Conservation (phyloP, 805 yeast genomes). For the Metschnikowia aberdeeniae region DNA sequence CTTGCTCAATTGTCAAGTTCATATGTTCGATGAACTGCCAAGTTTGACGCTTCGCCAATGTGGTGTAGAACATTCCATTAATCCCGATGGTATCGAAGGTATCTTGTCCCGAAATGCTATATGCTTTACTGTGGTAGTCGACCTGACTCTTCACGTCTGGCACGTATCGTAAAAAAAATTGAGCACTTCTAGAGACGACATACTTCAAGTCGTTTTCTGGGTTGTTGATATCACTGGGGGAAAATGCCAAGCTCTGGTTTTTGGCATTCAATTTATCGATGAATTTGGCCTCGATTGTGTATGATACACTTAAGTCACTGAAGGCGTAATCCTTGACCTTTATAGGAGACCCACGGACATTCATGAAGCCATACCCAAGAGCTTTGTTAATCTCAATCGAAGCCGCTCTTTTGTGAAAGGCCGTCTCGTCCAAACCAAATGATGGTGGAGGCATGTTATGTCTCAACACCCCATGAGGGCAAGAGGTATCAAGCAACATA, state of each 20-base stretch:
- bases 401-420: conserved; percentile 33
- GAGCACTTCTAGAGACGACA: conserved; percentile 32
- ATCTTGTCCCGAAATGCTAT: conserved; percentile 22
- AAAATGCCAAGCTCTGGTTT: conserved; percentile 26
- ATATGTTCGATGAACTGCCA: conserved; percentile 30
- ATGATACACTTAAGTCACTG: conserved; percentile 45
- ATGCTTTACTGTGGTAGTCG: conserved; percentile 22
- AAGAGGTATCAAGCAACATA: conserved; percentile 48
- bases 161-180: conserved; percentile 36
- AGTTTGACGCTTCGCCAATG: conserved; percentile 24
- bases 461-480: conserved; percentile 40
- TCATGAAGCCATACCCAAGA: conserved; percentile 53
- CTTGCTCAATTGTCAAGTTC: conserved; percentile 31
- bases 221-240: conserved; percentile 36
- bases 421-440: conserved; percentile 36
- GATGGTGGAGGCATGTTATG: conserved; percentile 44
- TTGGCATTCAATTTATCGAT: conserved; percentile 42
- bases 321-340: conserved; percentile 44
- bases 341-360: conserved; percentile 50
- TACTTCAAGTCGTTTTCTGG: conserved; percentile 30
- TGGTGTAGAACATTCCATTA: conserved; percentile 30
- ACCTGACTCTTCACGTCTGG: conserved; percentile 34
- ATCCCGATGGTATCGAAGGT: conserved; percentile 31
- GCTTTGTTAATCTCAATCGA: conserved; percentile 33
- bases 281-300: conserved; percentile 51